Conservation (phyloP, 2,329 filamentous ascomycete species). For the Myriangium duriaei region DNA sequence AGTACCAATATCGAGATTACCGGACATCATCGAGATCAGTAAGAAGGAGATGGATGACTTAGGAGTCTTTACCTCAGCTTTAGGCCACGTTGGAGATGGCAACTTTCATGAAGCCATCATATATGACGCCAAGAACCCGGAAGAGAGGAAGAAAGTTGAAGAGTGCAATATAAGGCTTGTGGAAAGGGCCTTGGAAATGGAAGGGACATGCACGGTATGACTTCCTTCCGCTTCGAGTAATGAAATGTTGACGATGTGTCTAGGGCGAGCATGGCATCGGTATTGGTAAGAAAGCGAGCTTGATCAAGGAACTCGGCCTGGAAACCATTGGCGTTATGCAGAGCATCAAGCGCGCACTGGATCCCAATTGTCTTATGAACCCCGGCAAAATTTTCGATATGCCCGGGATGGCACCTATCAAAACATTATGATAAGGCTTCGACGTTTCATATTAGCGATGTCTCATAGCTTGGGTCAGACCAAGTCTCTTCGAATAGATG, state of each 20-base stretch:
- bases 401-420: conserved; percentile 3
- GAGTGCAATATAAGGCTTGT: conserved; percentile 83
- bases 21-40: conserved; percentile 61
- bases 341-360: conserved; percentile 67
- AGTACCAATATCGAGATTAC: conserved; percentile 47
- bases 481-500: too few species aligned
- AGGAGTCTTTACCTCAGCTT: conserved; percentile 72
- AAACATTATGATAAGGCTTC: not conserved
- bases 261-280: conserved; percentile 72
- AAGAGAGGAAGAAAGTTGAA: conserved; percentile 64
- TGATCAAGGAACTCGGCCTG: conserved; percentile 65
- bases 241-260: conserved; percentile 11
- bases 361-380: conserved; percentile 82
- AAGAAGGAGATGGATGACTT: conserved; percentile 83
- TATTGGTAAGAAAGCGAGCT: conserved; percentile 70
- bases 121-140: conserved; percentile 59
- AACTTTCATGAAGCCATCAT: conserved; percentile 93
- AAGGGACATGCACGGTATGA: conserved; percentile 63
- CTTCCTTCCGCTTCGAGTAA: not conserved
- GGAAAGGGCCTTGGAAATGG: conserved; percentile 80
- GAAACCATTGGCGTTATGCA: conserved; percentile 78
- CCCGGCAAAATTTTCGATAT: conserved; percentile 30
- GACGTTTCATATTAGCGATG: too few species aligned
- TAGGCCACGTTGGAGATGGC: conserved; percentile 85
- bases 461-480: too few species aligned